Base-by-base conservation (phyloP, 2,329 filamentous ascomycete species). In the Penicillium freii region DNA sequence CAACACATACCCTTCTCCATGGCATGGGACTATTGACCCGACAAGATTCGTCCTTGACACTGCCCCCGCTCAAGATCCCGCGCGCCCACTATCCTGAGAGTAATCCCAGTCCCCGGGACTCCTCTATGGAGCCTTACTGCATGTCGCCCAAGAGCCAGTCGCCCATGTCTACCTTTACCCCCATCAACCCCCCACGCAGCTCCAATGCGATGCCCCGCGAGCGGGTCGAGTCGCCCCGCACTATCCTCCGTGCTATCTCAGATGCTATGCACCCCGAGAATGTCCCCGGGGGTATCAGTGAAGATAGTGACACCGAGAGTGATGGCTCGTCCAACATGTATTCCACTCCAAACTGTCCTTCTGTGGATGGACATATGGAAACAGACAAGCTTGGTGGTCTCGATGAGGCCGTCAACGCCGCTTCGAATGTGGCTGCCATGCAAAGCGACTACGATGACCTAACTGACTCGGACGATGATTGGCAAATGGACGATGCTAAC, bases 131-230 rank as follows among this genome's bases (percentile, higher is more conserved):
- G 56, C 64, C 59, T 4, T 75, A 71, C 61, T 68, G 68, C 48
- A 66, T 69, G 43, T 79, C 78, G 1, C 76, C 78, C 1, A 66
- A 73, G 19, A 73, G 76, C 43, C 72, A 74, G 15, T 69, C 69
- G n/a, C 71, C 66, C 0, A 47, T 45, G 49, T 71, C 69, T 23
- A 62, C 63, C 39, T 81, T 75, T 70, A 79, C 72, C 1, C 73
- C 77, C 0, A 67, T 79, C 49, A 81, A 81, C 49, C 69, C 69
- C 3, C 73, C 75, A 3, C 67, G 71, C 23, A 71, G 69, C 51
- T 56, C 59, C 2, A 58, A 64, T 5, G 36, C 25, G 9, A n/a
- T 51, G 0, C 48, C 54, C 25, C 60, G 47, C 33, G 53, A 57
- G 9, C 54, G 46, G 2, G 50, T 66, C 5, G 60, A 65, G 2